Evolutionary conservation across 2,329 filamentous ascomycete species (phyloP), one percentile per base, ranked within the genome.

Genomic region (Colletotrichum lentis): DNA sequence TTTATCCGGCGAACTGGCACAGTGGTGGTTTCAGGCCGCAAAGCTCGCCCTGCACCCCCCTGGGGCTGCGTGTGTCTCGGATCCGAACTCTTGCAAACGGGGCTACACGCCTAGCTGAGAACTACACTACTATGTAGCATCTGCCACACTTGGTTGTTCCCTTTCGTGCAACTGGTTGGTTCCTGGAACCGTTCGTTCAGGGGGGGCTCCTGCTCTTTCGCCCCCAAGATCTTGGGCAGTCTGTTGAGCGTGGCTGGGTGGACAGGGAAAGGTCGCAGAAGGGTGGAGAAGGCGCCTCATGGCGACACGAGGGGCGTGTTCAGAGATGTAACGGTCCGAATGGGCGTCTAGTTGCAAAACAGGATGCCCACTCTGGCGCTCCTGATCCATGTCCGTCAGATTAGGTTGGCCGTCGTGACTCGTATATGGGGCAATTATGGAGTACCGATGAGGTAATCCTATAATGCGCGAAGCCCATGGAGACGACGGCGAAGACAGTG

Each of bases 21-120:
- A 62, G 53, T 71, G 67, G 67, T 54, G 59, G 69, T 71, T 71
- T 71, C 69, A 71, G 69, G 41, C 60, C 31, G 27, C 59, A 64
- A 56, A 55, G 62, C 37, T 55, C 52, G 60, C 60, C 52, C 67
- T 63, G 63, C 52, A 62, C 57, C 39, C 57, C 39, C 27, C 55
- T 60, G 56, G 59, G 61, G 50, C 52, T 67, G 43, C 57, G 65
- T 54, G 49, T 47, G 46, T 31, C 64, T 71, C 63, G 67, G 63
- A 70, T 71, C 69, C 69, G 69, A 71, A 68, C 54, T 53, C 37
- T 35, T 64, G 24, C 61, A 44, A 64, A 27, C 53, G 53, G 53
- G 64, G 54, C 64, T 41, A 39, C 54, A 49, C 62, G 47, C 43
- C 65, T 60, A 65, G 62, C 61, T 60, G 55, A 20, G 20, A 55